These are phyloP conservation scores for Pseudogymnoascus sp. DNA, from an alignment of 2,329 filamentous ascomycete genomes.

Conservation along the genomic window DNA sequence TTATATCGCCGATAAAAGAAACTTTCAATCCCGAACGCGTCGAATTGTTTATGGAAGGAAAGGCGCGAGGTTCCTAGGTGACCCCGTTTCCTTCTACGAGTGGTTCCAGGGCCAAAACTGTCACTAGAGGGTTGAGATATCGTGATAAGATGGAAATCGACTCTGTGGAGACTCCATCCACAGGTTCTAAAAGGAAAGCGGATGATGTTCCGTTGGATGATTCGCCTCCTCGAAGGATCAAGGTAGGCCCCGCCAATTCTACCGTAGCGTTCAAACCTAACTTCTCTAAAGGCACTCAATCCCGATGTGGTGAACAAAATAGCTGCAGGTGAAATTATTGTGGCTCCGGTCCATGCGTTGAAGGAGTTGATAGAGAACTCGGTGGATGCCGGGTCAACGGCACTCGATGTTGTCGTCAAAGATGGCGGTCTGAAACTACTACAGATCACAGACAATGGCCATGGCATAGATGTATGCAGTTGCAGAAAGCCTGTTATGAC, in stretches of 20 bases:
- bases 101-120: neutral
- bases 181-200: conserved; percentile 41
- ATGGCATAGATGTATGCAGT: conserved; percentile 75
- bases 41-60: neutral
- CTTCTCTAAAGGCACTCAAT: conserved; percentile 64
- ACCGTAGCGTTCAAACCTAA: conserved; percentile 17
- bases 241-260: conserved; percentile 27
- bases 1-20: neutral
- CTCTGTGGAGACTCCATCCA: conserved; percentile 14
- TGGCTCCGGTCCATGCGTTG: conserved; percentile 89
- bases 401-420: conserved; percentile 84
- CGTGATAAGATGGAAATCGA: neutral
- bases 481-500: neutral
- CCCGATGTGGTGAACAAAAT: conserved; percentile 97
- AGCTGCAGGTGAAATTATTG: conserved; percentile 95
- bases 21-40: neutral
- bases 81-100: neutral
- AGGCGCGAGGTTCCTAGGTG: neutral
- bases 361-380: conserved; percentile 97
- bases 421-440: conserved; percentile 91
- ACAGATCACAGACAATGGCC: conserved; percentile 95
- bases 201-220: conserved; percentile 33
- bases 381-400: conserved; percentile 92
- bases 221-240: conserved; percentile 42
- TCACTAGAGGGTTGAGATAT: neutral